Conservation (phyloP, 306 rosid species). For the Canavalia ensiformis region DNA sequence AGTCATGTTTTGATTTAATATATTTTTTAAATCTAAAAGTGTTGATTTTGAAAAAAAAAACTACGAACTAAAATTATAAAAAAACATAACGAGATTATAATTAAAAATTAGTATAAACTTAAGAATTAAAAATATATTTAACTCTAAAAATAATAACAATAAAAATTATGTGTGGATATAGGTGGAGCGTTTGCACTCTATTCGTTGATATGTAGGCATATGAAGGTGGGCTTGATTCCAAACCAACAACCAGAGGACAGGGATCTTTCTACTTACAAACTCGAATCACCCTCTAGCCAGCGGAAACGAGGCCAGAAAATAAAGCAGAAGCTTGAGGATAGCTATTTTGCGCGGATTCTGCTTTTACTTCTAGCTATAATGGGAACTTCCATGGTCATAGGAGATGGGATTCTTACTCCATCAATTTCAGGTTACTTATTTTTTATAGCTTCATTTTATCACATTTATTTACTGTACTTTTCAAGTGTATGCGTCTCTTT, state of each 20-base stretch:
- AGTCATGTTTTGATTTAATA: too few species aligned
- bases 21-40: too few species aligned
- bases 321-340: conserved; percentile 59
- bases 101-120: too few species aligned
- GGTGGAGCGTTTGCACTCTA: conserved; percentile 90
- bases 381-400: conserved; percentile 86
- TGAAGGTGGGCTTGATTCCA: conserved; percentile 67
- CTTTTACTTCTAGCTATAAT: conserved; percentile 63
- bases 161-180: not conserved
- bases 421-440: conserved; percentile 69
- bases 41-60: too few species aligned
- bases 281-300: conserved; percentile 55
- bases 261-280: conserved; percentile 70
- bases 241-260: conserved; percentile 78
- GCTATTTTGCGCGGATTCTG: conserved; percentile 45
- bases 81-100: too few species aligned
- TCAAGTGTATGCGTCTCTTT: not conserved
- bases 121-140: not conserved
- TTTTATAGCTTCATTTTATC: not conserved
- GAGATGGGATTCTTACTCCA: conserved; percentile 91
- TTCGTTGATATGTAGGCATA: conserved; percentile 66
- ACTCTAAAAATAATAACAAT: too few species aligned
- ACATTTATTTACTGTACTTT: not conserved
- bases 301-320: conserved; percentile 57
- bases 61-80: too few species aligned